These are phyloP conservation scores for Myxozyma udenii DNA, from an alignment of 805 yeast genomes.

Conservation along the genomic window DNA sequence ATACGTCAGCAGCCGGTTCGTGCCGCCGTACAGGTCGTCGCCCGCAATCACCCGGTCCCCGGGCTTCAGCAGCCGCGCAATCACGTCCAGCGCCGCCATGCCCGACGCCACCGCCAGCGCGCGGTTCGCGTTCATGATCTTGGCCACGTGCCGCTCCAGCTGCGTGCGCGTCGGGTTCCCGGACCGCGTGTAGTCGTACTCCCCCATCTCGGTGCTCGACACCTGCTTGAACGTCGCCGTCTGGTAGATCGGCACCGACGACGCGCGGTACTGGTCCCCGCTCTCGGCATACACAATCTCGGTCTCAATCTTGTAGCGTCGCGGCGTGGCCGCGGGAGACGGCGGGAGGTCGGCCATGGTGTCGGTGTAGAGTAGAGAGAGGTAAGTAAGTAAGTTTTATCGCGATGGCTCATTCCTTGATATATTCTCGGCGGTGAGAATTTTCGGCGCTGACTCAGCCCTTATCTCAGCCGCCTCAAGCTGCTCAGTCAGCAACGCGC, in stretches of 20 bases:
- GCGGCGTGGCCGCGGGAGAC: slow-evolving; percentile 39
- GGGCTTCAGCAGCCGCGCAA: slow-evolving; percentile 66
- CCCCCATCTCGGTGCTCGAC: slow-evolving; percentile 69
- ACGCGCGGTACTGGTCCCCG: slow-evolving; percentile 70
- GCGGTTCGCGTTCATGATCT: slow-evolving; percentile 71
- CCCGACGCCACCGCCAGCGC: slow-evolving; percentile 85
- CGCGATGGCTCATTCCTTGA: background rate
- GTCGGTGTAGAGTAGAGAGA: no score
- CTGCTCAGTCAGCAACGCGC: no score
- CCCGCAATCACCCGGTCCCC: slow-evolving; percentile 94
- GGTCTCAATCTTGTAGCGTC: slow-evolving; percentile 56
- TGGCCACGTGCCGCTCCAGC: slow-evolving; percentile 72
- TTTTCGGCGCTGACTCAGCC: no score
- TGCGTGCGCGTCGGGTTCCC: slow-evolving; percentile 91
- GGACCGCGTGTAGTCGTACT: slow-evolving; percentile 81
- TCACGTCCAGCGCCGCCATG: slow-evolving; percentile 88
- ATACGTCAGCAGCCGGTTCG: slow-evolving; percentile 78
- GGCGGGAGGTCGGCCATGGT: slow-evolving; percentile 35
- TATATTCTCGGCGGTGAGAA: no score
- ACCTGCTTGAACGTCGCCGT: slow-evolving; percentile 91
- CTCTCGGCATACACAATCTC: slow-evolving; percentile 62
- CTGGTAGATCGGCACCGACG: slow-evolving; percentile 85
- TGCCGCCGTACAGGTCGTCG: slow-evolving; percentile 92
- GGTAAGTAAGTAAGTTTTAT: background rate
- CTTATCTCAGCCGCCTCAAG: no score